Evolutionary conservation across 768 basidiomycete species (phyloP).

Genomic region (Tricholoma saponaceum): DNA sequence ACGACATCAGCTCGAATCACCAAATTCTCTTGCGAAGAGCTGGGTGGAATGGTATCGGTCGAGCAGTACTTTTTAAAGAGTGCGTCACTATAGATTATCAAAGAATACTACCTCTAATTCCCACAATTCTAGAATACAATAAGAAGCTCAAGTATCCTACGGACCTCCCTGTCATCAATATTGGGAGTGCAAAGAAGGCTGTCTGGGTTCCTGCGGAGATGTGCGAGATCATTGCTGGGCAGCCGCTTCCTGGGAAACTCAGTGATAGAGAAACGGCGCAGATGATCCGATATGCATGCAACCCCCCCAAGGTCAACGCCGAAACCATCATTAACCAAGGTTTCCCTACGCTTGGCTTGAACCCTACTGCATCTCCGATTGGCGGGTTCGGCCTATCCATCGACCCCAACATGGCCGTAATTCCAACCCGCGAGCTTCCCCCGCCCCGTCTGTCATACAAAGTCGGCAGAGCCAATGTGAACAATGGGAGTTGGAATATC

Average conservation of each 20-base stretch:
- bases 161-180: slow-evolving; percentile 50
- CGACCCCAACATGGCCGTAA: slow-evolving; percentile 50
- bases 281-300: slow-evolving; percentile 74
- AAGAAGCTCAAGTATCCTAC: slow-evolving; percentile 40
- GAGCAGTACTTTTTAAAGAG: slow-evolving; percentile 61
- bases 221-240: slow-evolving; percentile 58
- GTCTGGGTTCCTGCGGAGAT: slow-evolving; percentile 63
- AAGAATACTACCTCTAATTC: background rate
- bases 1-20: slow-evolving; percentile 34
- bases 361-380: slow-evolving; percentile 32
- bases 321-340: slow-evolving; percentile 55
- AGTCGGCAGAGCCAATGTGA: slow-evolving; percentile 38
- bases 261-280: slow-evolving; percentile 53
- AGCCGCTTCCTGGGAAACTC: slow-evolving; percentile 60
- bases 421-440: slow-evolving; percentile 63
- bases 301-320: slow-evolving; percentile 57
- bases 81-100: slow-evolving; percentile 26
- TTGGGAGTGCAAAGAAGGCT: slow-evolving; percentile 29
- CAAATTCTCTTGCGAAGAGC: slow-evolving; percentile 46
- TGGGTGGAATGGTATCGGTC: slow-evolving; percentile 52
- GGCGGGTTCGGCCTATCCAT: slow-evolving; percentile 58
- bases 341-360: slow-evolving; percentile 49
- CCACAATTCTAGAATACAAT: slow-evolving; percentile 46
- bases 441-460: slow-evolving; percentile 58
- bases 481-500: slow-evolving; percentile 76